Percentiles rank a stretch among this genome's conserved stretches.
Evolutionary conservation across 495 filamentous ascomycete species (phyloP).

Genomic region (Terfezia claveryi): DNA sequence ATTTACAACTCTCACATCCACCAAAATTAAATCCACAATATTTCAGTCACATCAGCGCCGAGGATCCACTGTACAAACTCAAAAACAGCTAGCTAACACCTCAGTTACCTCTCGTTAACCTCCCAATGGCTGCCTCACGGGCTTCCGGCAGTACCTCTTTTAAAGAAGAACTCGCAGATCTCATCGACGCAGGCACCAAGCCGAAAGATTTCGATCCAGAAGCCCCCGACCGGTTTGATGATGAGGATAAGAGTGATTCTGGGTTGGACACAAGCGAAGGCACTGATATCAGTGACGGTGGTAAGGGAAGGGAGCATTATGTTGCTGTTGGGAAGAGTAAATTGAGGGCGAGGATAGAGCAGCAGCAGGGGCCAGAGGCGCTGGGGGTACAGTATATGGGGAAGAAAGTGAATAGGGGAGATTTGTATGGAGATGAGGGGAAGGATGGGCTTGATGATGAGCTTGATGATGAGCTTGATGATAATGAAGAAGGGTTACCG

Average conservation of each 20-base stretch:
- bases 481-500: constrained; percentile 23
- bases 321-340: constrained; percentile 44
- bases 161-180: neutral
- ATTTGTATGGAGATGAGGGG: constrained; percentile 29
- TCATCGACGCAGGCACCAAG: neutral
- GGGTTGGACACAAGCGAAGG: constrained; percentile 21
- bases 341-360: constrained; percentile 58
- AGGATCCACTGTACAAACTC: too few relatives aligned
- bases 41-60: too few relatives aligned
- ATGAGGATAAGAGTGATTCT: constrained; percentile 31
- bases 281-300: constrained; percentile 25
- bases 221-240: constrained; percentile 30
- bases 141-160: neutral
- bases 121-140: neutral
- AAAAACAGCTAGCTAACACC: too few relatives aligned
- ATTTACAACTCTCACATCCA: too few relatives aligned
- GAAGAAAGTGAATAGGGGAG: constrained; percentile 50
- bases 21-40: too few relatives aligned
- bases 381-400: constrained; percentile 72
- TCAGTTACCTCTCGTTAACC: too few relatives aligned
- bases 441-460: constrained; percentile 14
- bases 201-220: constrained; percentile 71
- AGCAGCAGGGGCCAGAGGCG: constrained; percentile 39
- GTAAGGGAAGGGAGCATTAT: constrained; percentile 61
- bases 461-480: constrained; percentile 15